Percentiles rank a stretch among this genome's conserved stretches.
These are phyloP conservation scores for Edaphochlamys debaryana DNA, from an alignment of 139 green algal genomes.

Conservation along the genomic window DNA sequence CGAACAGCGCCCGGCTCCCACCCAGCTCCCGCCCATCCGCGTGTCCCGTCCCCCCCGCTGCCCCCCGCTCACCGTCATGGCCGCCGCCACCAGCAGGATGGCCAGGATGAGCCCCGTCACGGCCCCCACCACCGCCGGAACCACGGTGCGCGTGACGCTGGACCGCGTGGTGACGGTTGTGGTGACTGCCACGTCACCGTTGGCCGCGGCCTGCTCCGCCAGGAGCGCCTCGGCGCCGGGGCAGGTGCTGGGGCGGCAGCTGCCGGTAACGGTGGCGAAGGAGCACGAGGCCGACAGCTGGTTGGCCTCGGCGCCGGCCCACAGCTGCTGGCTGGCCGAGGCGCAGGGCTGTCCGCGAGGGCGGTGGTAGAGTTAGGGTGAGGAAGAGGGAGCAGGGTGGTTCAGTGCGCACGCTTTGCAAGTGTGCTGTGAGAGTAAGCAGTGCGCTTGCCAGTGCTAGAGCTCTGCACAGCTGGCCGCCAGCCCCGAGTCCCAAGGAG, in stretches of 20 bases:
- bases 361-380: neutral
- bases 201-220: no score
- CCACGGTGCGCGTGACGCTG: neutral
- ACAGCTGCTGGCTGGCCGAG: neutral
- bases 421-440: neutral
- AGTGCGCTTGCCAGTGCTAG: neutral
- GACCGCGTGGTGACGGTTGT: no score
- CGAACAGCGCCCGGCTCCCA: no score
- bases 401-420: neutral
- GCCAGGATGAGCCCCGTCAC: no score
- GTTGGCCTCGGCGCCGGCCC: neutral
- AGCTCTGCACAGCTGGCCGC: neutral
- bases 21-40: no score
- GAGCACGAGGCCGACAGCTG: neutral
- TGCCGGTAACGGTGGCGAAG: neutral
- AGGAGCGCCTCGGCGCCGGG: neutral
- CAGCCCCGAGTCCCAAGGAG: neutral
- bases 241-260: neutral
- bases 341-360: neutral
- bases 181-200: no score
- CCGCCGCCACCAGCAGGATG: no score
- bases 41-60: no score
- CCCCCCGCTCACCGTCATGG: no score
- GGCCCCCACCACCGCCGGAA: no score
- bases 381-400: neutral